These are phyloP conservation scores for Zizania palustris DNA, from an alignment of 202 grass and related monocot species.

Conservation along the genomic window DNA sequence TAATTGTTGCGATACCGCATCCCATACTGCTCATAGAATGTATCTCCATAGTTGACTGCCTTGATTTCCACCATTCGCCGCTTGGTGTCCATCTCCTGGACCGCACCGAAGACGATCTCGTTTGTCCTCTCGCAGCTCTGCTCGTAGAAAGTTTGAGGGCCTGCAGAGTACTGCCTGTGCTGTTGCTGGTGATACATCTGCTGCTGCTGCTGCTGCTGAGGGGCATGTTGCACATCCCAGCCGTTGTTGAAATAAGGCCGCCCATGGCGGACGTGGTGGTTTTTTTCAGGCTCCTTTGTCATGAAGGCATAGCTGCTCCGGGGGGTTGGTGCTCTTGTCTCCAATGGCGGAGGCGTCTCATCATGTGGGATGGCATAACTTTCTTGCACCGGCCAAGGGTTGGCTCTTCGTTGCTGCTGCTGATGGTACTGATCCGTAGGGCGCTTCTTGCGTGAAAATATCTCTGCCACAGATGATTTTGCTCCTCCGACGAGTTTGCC, in stretches of 20 bases:
- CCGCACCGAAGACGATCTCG: slow-evolving; percentile 90
- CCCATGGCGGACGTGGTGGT: slow-evolving; percentile 65
- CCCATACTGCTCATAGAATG: slow-evolving; percentile 79
- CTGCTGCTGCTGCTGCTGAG: slow-evolving; percentile 61
- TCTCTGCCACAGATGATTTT: slow-evolving; percentile 60
- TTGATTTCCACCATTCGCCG: slow-evolving; percentile 84
- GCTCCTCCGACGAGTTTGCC: slow-evolving; percentile 76
- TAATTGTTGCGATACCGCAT: slow-evolving; percentile 82
- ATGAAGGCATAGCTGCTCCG: slow-evolving; percentile 81
- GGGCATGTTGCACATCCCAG: slow-evolving; percentile 52
- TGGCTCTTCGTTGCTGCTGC: slow-evolving; percentile 59
- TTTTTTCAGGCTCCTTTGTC: slow-evolving; percentile 80
- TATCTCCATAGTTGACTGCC: slow-evolving; percentile 88
- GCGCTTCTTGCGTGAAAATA: slow-evolving; percentile 70
- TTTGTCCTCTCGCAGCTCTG: slow-evolving; percentile 90
- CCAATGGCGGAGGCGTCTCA: slow-evolving; percentile 67
- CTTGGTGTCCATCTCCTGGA: slow-evolving; percentile 84
- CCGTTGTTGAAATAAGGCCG: slow-evolving; percentile 48
- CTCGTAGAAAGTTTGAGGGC: slow-evolving; percentile 82
- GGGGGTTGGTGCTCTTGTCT: slow-evolving; percentile 68
- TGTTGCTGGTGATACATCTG: slow-evolving; percentile 68
- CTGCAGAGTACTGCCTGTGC: slow-evolving; percentile 81
- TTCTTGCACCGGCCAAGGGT: slow-evolving; percentile 74
- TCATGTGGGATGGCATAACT: slow-evolving; percentile 82
- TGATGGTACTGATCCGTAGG: slow-evolving; percentile 54